Conservation (phyloP, 148 eudicot species). For the Gaultheria prostrata region DNA sequence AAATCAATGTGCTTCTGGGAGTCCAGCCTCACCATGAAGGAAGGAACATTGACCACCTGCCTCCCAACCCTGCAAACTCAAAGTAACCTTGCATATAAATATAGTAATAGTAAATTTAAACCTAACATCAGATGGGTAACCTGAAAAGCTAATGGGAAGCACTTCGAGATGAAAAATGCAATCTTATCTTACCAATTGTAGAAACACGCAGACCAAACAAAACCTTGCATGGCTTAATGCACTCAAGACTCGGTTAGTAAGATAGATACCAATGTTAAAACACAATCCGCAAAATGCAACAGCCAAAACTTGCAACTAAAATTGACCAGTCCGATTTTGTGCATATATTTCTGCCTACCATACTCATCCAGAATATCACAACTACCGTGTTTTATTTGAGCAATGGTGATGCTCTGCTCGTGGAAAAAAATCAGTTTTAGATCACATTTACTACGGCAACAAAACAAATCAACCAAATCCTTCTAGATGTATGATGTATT, state of each 20-base stretch:
- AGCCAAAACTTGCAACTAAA: background rate
- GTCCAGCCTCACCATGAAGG: conserved; percentile 48
- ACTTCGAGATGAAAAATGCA: no score
- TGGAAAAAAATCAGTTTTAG: background rate
- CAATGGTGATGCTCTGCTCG: background rate
- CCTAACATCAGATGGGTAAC: background rate
- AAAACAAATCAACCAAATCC: background rate
- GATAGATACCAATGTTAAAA: background rate
- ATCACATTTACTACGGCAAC: background rate
- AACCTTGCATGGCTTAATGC: background rate
- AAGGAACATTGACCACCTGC: conserved; percentile 41
- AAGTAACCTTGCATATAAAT: background rate
- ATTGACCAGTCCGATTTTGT: background rate
- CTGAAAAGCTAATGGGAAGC: background rate
- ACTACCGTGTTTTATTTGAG: background rate
- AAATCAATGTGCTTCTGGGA: conserved; percentile 41
- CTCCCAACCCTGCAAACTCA: conserved; percentile 33
- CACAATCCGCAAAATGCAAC: conserved; percentile 1
- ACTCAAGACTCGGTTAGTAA: background rate
- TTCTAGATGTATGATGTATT: background rate
- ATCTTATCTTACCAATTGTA: no score
- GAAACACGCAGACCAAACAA: no score
- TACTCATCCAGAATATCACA: background rate
- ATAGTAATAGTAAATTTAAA: background rate
- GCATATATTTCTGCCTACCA: background rate